Percentiles rank a stretch among this genome's conserved stretches.
These are phyloP conservation scores for Bipolaris victoriae DNA, from an alignment of 2,329 filamentous ascomycete genomes.

Conservation along the genomic window DNA sequence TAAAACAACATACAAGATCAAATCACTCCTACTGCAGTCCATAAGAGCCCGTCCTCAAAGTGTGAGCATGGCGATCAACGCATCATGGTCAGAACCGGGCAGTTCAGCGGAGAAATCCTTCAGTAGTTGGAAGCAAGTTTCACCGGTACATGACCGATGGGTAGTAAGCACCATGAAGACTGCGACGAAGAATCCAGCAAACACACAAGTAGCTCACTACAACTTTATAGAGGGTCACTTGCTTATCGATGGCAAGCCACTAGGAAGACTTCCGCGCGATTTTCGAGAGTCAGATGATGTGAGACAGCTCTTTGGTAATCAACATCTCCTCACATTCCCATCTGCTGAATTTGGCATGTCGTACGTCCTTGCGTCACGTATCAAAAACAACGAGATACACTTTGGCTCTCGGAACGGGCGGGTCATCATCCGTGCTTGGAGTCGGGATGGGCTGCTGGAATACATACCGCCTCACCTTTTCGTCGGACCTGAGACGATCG, in stretches of 20 bases:
- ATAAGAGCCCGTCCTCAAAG: constrained; percentile 38
- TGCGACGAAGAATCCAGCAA: constrained; percentile 25
- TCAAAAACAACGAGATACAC: constrained; percentile 56
- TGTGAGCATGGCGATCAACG: constrained; percentile 46
- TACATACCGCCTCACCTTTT: constrained; percentile 43
- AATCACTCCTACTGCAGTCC: constrained; percentile 42
- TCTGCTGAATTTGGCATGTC: constrained; percentile 60
- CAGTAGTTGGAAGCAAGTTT: constrained; percentile 32
- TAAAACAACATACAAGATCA: constrained; percentile 53
- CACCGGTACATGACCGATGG: constrained; percentile 37
- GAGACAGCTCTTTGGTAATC: constrained; percentile 60
- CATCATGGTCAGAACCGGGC: constrained; percentile 52
- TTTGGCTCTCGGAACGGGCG: constrained; percentile 54
- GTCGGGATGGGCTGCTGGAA: constrained; percentile 35
- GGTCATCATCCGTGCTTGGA: constrained; percentile 53
- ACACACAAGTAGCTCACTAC: constrained; percentile 48
- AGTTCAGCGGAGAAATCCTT: constrained; percentile 28
- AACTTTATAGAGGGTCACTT: constrained; percentile 56
- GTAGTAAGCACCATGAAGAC: constrained; percentile 33
- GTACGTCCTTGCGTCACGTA: constrained; percentile 47
- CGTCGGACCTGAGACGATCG: constrained; percentile 37
- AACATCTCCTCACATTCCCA: constrained; percentile 58
- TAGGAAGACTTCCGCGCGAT: constrained; percentile 60
- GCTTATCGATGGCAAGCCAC: constrained; percentile 54
- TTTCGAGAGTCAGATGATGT: constrained; percentile 55